Evolutionary conservation across 1,284 basidiomycete genomes (phyloP).

Genomic region (Ustilago cynodontis): DNA sequence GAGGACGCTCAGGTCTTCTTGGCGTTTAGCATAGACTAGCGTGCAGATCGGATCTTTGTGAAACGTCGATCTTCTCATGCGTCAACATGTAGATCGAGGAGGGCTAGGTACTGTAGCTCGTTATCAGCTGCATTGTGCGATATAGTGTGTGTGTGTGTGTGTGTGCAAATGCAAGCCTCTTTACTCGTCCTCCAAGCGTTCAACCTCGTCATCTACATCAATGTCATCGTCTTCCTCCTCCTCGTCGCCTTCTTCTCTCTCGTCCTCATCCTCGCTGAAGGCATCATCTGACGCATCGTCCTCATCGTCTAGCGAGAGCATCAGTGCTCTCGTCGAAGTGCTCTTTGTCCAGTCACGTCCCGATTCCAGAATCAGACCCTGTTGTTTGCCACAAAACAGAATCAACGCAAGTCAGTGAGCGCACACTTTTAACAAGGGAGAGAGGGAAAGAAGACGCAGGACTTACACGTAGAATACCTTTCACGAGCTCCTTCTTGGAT

Average conservation of each 20-base stretch:
- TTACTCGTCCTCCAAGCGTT: constrained; percentile 19
- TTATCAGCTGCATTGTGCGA: neutral
- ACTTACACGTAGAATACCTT: constrained; percentile 51
- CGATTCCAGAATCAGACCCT: constrained; percentile 52
- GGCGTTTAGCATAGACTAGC: too few relatives aligned
- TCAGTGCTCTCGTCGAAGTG: constrained; percentile 28
- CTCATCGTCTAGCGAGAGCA: constrained; percentile 52
- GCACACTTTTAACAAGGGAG: neutral
- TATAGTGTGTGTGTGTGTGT: neutral
- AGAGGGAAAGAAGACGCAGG: neutral
- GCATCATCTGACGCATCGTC: constrained; percentile 53
- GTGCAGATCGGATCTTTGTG: too few relatives aligned
- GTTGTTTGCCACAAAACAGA: neutral
- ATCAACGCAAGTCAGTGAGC: neutral
- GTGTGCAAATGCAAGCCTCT: neutral
- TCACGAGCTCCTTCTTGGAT: constrained; percentile 53
- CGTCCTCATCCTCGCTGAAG: constrained; percentile 46
- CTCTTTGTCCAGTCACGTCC: constrained; percentile 50
- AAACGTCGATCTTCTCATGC: too few relatives aligned
- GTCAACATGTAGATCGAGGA: too few relatives aligned
- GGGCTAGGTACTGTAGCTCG: too few relatives aligned
- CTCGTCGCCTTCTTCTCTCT: constrained; percentile 3
- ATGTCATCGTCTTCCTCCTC: constrained; percentile 35
- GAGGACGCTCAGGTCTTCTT: too few relatives aligned
- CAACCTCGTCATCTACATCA: constrained; percentile 22